Percentiles rank a stretch among this genome's conserved stretches.
Conservation (phyloP, 2,329 filamentous ascomycete species). For the Trichothecium sympodiale region DNA sequence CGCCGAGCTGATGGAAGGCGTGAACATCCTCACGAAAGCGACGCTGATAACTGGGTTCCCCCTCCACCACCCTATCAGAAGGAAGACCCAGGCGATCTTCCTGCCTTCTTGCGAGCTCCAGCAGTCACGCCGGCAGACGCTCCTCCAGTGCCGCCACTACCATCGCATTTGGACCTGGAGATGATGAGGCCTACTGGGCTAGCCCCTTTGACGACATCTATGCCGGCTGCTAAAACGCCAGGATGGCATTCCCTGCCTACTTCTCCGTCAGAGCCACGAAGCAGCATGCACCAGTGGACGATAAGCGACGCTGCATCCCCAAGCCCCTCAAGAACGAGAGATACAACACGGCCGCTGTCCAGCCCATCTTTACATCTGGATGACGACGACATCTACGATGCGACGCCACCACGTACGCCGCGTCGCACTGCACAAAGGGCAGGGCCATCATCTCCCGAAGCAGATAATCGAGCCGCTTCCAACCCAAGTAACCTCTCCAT, state of each 20-base stretch:
- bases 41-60: constrained; percentile 81
- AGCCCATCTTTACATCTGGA: constrained; percentile 16
- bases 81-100: constrained; percentile 47
- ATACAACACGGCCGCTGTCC: constrained; percentile 18
- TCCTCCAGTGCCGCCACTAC: constrained; percentile 14
- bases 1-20: constrained; percentile 57
- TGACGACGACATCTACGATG: constrained; percentile 33
- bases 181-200: too few species aligned
- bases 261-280: constrained; percentile 3
- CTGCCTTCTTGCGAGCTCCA: constrained; percentile 42
- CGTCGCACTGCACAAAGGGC: constrained; percentile 5
- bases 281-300: constrained; percentile 19
- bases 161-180: constrained; percentile 1
- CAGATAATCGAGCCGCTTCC: too few species aligned
- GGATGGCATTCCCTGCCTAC: constrained; percentile 1
- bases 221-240: constrained; percentile 2
- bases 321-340: constrained; percentile 13
- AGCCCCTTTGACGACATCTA: background rate
- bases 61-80: constrained; percentile 72
- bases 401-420: constrained; percentile 34
- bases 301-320: constrained; percentile 23
- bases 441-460: too few species aligned
- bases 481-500: background rate
- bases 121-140: constrained; percentile 15
- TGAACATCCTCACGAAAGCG: constrained; percentile 74